Evolutionary conservation across 345 rosid species (phyloP), one percentile per base, ranked within the genome.

Genomic region (Brassica carinata): DNA sequence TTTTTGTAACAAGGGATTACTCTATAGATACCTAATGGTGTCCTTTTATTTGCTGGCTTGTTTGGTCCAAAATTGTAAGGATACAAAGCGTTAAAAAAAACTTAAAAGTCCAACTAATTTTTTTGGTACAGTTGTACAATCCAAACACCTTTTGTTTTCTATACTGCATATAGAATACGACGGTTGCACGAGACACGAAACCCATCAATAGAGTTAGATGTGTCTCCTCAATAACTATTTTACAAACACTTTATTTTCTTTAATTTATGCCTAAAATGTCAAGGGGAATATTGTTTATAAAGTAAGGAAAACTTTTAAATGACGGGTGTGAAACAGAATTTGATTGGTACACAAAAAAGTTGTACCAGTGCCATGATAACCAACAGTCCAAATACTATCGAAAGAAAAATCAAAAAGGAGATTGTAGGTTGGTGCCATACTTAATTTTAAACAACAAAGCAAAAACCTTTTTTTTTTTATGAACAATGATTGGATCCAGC

Each of bases 341-440:
- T 38, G 57, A 72, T 9, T 40, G 69, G 17, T n/a, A 59, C 2
- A 7, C 1, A 15, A 8, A 53, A 66, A 66, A 13, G 23, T 8
- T 75, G 55, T 45, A 67, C 5, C 66, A 14, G 38, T 10, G 58
- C 34, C 40, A 75, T 55, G 55, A 67, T 55, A 75, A 55, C 40
- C 11, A 76, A 76, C 31, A 57, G 18, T 64, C 67, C 65, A 76
- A 76, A 57, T 15, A 57, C 59, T 57, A 67, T 53, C 10, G n/a
- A 36, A 23, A 67, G 40, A 55, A 38, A 7, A 67, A 76, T 58
- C 68, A 67, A 58, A 76, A 2, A 3, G 67, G 71, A 76, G 45
- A 76, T 76, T 61, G 27, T 69, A 27, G 58, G 73, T 76, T 76
- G 67, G 79, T 68, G 43, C 31, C 19, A 67, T 76, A n/a, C 79